Conservation (phyloP, 306 rosid species). For the Mucuna pruriens region DNA sequence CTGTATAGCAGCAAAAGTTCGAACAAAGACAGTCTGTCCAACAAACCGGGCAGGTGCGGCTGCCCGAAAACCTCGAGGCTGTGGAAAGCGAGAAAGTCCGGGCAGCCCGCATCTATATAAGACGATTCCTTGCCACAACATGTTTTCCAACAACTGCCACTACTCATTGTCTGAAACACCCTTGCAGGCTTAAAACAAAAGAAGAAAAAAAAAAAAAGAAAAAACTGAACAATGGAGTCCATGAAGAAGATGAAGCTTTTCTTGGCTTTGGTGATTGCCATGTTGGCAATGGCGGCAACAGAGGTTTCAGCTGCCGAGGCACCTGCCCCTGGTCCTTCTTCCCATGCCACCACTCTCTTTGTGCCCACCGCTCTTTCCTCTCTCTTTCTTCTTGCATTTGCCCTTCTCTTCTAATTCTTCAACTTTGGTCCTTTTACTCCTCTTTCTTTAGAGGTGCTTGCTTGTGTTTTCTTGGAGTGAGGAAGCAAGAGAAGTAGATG, state of each 20-base stretch:
- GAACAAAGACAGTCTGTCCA: conserved; percentile 49
- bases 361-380: conserved; percentile 52
- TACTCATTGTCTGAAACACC: neutral
- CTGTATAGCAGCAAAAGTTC: conserved; percentile 41
- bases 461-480: too few species aligned
- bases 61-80: neutral
- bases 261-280: conserved; percentile 35
- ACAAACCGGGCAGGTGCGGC: conserved; percentile 36
- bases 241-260: conserved; percentile 48
- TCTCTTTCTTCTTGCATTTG: conserved; percentile 50
- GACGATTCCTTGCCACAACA: neutral
- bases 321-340: conserved; percentile 62
- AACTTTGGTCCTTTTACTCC: too few species aligned
- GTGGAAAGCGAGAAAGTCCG: neutral
- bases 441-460: too few species aligned
- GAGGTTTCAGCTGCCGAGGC: conserved; percentile 54
- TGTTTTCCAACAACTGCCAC: conserved; percentile 34
- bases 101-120: conserved; percentile 47
- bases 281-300: conserved; percentile 40
- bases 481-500: neutral
- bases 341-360: conserved; percentile 48
- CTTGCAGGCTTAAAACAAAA: too few species aligned
- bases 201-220: neutral
- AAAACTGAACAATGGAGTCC: conserved; percentile 46
- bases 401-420: conserved; percentile 38